A percentile compares a stretch with the other conserved stretches of the same genome.
Conservation (phyloP, 192 early-diverging fungal species). For the Jimgerdemannia lactiflua region DNA sequence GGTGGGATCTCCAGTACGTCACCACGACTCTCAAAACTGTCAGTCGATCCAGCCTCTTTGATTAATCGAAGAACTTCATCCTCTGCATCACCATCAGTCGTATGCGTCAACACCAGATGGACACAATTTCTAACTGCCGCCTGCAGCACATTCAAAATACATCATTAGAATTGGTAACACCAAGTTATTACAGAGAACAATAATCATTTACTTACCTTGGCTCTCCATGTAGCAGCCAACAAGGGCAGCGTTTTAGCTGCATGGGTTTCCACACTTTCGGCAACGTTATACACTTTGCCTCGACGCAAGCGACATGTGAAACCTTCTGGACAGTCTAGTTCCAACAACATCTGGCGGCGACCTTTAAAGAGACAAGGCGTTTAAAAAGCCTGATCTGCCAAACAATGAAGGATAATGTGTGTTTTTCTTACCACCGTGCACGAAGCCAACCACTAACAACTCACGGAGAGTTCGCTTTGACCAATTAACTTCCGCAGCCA, state of each 20-base stretch:
- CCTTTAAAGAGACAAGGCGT: not conserved
- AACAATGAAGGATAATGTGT: not conserved
- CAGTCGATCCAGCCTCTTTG: too few relatives aligned
- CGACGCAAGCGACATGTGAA: constrained; percentile 1
- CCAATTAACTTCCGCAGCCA: not conserved
- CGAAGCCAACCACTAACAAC: not conserved
- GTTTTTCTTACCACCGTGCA: not conserved
- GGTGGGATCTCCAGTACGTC: too few relatives aligned
- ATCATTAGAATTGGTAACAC: too few relatives aligned
- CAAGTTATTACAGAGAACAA: too few relatives aligned
- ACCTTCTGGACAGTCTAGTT: constrained; percentile 11
- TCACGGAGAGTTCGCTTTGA: not conserved
- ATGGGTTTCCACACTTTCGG: not conserved
- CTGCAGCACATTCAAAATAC: too few relatives aligned
- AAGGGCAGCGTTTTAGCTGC: not conserved
- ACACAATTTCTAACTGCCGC: too few relatives aligned
- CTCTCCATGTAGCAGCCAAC: too few relatives aligned
- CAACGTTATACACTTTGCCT: constrained; percentile 6
- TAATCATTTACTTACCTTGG: too few relatives aligned
- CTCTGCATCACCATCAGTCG: too few relatives aligned
- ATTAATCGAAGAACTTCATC: too few relatives aligned
- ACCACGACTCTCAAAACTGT: too few relatives aligned
- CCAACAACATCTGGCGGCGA: constrained; percentile 5
- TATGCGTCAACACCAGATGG: too few relatives aligned
- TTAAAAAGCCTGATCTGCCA: not conserved